Conservation (phyloP, 2,329 filamentous ascomycete species). For the Pochonia chlamydosporia region DNA sequence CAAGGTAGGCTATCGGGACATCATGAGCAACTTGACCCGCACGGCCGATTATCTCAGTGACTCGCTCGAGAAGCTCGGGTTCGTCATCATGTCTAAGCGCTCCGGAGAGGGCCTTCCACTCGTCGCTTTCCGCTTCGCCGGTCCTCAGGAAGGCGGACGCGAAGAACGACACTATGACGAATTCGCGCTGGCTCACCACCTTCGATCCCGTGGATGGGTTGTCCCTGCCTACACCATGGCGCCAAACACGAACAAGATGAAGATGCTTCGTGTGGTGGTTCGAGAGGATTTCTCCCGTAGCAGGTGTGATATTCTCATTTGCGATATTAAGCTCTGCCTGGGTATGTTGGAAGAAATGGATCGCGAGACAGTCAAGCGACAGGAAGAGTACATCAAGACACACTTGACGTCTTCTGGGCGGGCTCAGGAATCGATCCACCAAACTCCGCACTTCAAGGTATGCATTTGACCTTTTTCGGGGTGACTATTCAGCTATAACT, state of each 20-base stretch:
- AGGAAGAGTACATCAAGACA: constrained; percentile 58
- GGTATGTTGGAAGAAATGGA: constrained; percentile 70
- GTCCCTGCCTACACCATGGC: constrained; percentile 98
- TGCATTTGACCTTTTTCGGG: constrained; percentile 15
- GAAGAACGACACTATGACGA: constrained; percentile 63
- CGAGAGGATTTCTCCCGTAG: constrained; percentile 84
- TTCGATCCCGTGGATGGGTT: constrained; percentile 85
- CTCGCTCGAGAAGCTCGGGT: constrained; percentile 68
- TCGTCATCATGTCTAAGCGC: constrained; percentile 81
- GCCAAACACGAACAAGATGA: constrained; percentile 73
- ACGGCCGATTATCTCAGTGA: constrained; percentile 82
- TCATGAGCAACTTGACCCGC: constrained; percentile 90
- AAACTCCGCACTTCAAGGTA: constrained; percentile 40
- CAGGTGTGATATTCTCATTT: constrained; percentile 72
- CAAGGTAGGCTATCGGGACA: constrained; percentile 83
- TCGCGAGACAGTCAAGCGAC: constrained; percentile 60
- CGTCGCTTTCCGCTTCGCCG: constrained; percentile 76
- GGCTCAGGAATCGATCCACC: constrained; percentile 42
- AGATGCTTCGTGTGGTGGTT: constrained; percentile 89
- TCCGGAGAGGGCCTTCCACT: constrained; percentile 76
- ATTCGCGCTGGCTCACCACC: constrained; percentile 75
- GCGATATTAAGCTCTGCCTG: constrained; percentile 73
- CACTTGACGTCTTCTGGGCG: constrained; percentile 50
- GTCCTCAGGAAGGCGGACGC: constrained; percentile 41
- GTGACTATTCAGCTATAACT: neutral